A percentile compares a stretch with the other conserved stretches of the same genome.
These are phyloP conservation scores for Amanita subjunquillea DNA, from an alignment of 768 basidiomycete genomes.

Conservation along the genomic window DNA sequence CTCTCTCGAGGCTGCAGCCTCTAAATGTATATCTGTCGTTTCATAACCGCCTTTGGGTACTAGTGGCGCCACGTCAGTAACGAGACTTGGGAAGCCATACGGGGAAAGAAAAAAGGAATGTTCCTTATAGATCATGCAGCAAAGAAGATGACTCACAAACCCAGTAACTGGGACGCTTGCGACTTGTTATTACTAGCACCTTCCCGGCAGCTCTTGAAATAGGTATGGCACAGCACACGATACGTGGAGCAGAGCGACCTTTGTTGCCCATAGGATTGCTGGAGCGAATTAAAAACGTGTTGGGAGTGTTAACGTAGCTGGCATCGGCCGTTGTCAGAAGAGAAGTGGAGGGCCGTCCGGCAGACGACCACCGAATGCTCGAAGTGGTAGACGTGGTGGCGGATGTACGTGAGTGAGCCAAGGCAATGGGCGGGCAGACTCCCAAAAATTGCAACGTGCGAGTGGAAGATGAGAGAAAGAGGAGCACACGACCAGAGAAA, in stretches of 20 bases:
- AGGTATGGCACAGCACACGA: constrained; percentile 88
- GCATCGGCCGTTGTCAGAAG: constrained; percentile 15
- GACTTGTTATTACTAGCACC: constrained; percentile 75
- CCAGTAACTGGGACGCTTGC: constrained; percentile 74
- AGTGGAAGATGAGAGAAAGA: background rate
- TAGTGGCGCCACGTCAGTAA: constrained; percentile 18
- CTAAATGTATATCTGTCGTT: constrained; percentile 66
- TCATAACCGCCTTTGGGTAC: constrained; percentile 96
- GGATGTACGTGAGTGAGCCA: background rate
- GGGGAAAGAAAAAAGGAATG: constrained; percentile 7
- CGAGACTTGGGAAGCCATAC: background rate
- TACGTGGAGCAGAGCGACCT: constrained; percentile 70
- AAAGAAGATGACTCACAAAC: constrained; percentile 40
- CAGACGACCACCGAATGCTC: constrained; percentile 11
- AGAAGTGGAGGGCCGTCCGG: constrained; percentile 12
- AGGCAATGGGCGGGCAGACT: background rate
- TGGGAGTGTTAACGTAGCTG: constrained; percentile 17
- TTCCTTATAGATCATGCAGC: background rate
- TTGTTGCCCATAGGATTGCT: constrained; percentile 42
- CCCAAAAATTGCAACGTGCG: background rate
- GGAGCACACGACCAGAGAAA: background rate
- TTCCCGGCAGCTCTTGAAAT: constrained; percentile 66
- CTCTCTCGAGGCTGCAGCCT: constrained; percentile 85
- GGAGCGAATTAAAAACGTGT: constrained; percentile 7
- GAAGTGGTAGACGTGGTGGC: constrained; percentile 9